Conservation (phyloP, 2,329 filamentous ascomycete genomes). For the Phialophora expanda region DNA sequence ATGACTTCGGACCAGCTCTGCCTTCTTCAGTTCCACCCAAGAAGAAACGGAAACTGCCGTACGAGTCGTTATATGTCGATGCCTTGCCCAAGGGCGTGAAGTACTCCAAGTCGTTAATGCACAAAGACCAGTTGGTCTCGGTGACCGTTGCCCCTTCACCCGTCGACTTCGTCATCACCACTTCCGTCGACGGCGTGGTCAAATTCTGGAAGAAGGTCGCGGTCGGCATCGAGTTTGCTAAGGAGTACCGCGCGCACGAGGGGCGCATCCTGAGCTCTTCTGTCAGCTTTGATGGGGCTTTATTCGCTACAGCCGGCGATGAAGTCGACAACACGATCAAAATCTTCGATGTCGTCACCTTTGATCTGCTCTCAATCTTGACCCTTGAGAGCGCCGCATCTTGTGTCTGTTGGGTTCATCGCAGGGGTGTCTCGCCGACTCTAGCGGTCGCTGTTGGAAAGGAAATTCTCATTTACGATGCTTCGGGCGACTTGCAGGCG, state of each 20-base stretch:
- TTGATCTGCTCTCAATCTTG: conserved; percentile 82
- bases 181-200: conserved; percentile 91
- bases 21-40: conserved; percentile 78
- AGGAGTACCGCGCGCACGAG: conserved; percentile 91
- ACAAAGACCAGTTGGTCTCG: conserved; percentile 91
- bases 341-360: conserved; percentile 74
- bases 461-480: conserved; percentile 83
- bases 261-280: conserved; percentile 84
- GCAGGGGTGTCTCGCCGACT: conserved; percentile 82
- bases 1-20: conserved; percentile 91
- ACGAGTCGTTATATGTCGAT: conserved; percentile 93
- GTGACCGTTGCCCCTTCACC: conserved; percentile 79
- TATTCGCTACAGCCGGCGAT: conserved; percentile 83
- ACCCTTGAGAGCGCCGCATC: conserved; percentile 75
- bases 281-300: conserved; percentile 86
- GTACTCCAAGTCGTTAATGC: conserved; percentile 97
- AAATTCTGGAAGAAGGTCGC: conserved; percentile 99
- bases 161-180: conserved; percentile 95
- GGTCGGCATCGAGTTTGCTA: conserved; percentile 93
- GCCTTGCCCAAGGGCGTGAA: conserved; percentile 79
- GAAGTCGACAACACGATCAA: conserved; percentile 55
- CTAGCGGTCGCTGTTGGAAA: conserved; percentile 83
- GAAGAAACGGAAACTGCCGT: conserved; percentile 90
- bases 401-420: conserved; percentile 90
- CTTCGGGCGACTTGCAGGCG: conserved; percentile 76